A percentile compares a stretch with the other conserved stretches of the same genome.
Conservation (phyloP, 73 alveolate species). For the Paramecium biaurelia region DNA sequence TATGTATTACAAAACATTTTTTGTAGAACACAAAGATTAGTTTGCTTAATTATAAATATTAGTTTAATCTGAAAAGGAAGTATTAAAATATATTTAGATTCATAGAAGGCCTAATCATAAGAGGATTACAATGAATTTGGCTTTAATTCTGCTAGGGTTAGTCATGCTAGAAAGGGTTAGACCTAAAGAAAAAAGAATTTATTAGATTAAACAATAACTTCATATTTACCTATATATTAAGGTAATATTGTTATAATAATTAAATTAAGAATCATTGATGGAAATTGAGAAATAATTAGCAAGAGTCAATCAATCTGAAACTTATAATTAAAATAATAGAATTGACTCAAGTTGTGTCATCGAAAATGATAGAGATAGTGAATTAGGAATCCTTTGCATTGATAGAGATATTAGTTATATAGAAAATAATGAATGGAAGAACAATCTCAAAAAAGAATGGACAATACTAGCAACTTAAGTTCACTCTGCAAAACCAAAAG, state of each 20-base stretch:
- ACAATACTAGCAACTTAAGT: slow-evolving; percentile 4
- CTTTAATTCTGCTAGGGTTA: slow-evolving; percentile 35
- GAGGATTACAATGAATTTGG: neutral
- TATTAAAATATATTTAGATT: neutral
- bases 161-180: neutral
- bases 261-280: neutral
- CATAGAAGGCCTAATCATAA: neutral
- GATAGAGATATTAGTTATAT: slow-evolving; percentile 32
- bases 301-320: slow-evolving; percentile 20
- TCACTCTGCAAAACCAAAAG: neutral
- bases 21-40: slow-evolving; percentile 39
- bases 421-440: neutral
- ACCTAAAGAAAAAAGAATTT: neutral
- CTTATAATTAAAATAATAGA: neutral
- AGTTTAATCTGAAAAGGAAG: slow-evolving; percentile 47
- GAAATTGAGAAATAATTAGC: neutral
- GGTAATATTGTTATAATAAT: neutral
- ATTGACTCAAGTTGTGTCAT: neutral
- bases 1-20: slow-evolving; percentile 30
- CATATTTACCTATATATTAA: neutral
- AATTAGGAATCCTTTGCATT: neutral
- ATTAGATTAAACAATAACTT: neutral
- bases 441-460: neutral
- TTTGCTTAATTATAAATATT: neutral
- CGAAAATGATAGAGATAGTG: neutral